Conservation (phyloP, 75 land plant genomes). For the Pinus albicaulis region DNA sequence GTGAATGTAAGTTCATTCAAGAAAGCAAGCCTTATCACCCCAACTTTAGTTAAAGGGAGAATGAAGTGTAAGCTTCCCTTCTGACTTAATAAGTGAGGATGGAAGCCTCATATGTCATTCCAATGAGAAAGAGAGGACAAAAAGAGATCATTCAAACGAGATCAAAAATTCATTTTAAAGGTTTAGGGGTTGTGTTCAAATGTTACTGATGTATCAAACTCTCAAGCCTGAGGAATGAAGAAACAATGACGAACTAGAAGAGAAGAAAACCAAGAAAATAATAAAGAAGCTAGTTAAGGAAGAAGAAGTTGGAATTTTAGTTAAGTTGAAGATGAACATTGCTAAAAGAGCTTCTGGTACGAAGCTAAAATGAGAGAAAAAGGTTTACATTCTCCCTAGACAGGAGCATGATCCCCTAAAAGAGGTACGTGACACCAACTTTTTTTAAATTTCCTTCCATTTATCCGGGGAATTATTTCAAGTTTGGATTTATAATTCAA, state of each 20-base stretch:
- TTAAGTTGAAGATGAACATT: background rate
- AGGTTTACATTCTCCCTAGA: slow-evolving; percentile 22
- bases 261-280: background rate
- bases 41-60: no score
- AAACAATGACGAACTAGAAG: background rate
- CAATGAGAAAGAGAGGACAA: slow-evolving; percentile 3
- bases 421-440: slow-evolving; percentile 15
- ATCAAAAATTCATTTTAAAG: no score
- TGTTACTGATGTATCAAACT: background rate
- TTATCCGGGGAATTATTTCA: background rate
- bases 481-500: background rate
- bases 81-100: no score
- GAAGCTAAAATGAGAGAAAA: slow-evolving; percentile 18
- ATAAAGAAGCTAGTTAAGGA: background rate
- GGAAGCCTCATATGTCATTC: no score
- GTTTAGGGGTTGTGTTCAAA: no score
- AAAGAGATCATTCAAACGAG: background rate
- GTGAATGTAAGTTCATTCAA: no score
- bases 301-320: background rate
- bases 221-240: background rate
- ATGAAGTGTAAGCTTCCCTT: no score
- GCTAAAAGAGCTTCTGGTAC: no score
- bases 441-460: background rate
- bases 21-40: no score
- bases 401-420: slow-evolving; percentile 36